Evolutionary conservation across 164 flowering plant species (phyloP), one percentile per base, ranked within the genome.

Genomic region (Vitis cinerea): DNA sequence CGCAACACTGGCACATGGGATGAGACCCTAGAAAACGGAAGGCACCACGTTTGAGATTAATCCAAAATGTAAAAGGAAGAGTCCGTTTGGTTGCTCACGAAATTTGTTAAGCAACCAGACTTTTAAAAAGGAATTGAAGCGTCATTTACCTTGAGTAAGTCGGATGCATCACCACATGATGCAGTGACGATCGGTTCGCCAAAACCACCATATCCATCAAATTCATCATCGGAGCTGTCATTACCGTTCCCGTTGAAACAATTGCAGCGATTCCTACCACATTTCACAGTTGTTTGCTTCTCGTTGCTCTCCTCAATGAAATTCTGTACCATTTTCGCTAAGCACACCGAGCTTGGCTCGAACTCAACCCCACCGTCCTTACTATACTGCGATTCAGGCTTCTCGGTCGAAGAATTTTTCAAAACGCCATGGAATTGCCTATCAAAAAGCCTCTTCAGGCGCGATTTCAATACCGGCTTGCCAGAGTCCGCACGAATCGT

Each of bases 271-370:
- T 80, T 85, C 29, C 90, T 82, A 54, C 90, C 89, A n/a, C 86
- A 84, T 74, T 80, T 83, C 8, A 69, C 85, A 0, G 83, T 67
- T 30, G 83, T 67, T 61, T 72, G 90, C 77, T 83, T 88, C 72
- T 90, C 95, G 73, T 74, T 83, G 73, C 58, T 79, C 57, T 90
- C 96, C 69, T 91, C 93, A 8, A 91, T 88, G 81, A 86, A 94
- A 63, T 72, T 90, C 82, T 89, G 92, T 10, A 94, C 98, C 94
- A 92, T 85, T 64, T 89, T 94, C 13, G 83, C 94, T 79, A 94
- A 75, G 50, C 94, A 88, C 23, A 92, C 85, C 1, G 98, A 90
- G 82, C 90, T 94, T 68, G 98, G 98, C 84, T 94, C 97, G n/a
- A 87, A 83, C 51, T 89, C 88, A 4, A 61, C 57, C 8, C 58